phyloP scores from a whole-genome alignment of 495 filamentous ascomycete genomes.

The Pseudotulostoma volvatum region DNA sequence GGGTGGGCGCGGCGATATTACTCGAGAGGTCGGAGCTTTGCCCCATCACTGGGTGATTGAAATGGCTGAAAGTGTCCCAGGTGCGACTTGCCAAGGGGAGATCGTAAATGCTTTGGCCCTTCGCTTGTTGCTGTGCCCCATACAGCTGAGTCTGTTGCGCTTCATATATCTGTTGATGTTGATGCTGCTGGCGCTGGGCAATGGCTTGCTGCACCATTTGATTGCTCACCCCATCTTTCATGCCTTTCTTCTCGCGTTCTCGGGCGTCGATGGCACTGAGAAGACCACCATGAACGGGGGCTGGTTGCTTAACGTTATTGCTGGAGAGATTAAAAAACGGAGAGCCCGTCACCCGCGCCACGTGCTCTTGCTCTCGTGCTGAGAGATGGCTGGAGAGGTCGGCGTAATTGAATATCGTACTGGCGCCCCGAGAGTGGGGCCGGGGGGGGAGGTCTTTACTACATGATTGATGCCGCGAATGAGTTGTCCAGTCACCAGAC shows the following conservation, averaged over 20 bases:
- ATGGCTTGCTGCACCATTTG: conserved; percentile 70
- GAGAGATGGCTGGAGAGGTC: conserved; percentile 57
- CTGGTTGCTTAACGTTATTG: conserved; percentile 28
- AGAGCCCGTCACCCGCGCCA: conserved; percentile 72
- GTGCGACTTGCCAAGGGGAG: conserved; percentile 26
- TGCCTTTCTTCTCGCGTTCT: conserved; percentile 55
- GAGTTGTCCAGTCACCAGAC: conserved; percentile 40
- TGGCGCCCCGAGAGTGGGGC: conserved; percentile 34
- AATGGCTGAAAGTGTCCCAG: conserved; percentile 26
- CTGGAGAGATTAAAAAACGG: conserved; percentile 58
- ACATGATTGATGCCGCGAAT: conserved; percentile 24
- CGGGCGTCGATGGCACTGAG: conserved; percentile 62
- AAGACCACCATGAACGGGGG: conserved; percentile 39
- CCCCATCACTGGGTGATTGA: conserved; percentile 20
- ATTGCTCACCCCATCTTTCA: conserved; percentile 53
- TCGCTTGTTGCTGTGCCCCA: conserved; percentile 5
- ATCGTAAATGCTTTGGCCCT: conserved; percentile 21
- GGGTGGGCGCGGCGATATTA: conserved; percentile 5
- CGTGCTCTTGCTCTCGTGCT: conserved; percentile 86
- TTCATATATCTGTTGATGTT: conserved; percentile 15
- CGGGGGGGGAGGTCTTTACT: conserved; percentile 20
- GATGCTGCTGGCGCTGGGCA: conserved; percentile 51
- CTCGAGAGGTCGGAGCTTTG: conserved; percentile 10
- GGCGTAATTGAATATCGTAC: conserved; percentile 24
- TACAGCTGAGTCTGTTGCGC: conserved; percentile 9